Evolutionary conservation across 176 grass and related monocot species (phyloP), one percentile per base, ranked within the genome.

Genomic region (Tillandsia leiboldiana): DNA sequence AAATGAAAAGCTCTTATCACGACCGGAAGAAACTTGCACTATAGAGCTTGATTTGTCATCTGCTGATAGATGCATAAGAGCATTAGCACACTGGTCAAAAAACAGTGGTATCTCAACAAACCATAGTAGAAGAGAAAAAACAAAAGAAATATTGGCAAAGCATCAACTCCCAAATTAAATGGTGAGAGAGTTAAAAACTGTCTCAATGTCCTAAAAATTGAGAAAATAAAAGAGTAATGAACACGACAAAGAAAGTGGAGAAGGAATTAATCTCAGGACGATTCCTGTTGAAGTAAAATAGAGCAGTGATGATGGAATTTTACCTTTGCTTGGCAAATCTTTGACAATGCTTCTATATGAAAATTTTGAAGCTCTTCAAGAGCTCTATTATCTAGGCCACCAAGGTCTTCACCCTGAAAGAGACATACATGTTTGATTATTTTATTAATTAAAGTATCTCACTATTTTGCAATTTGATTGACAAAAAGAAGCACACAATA

Each of bases 301-400:
- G 10, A 65, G 33, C 15, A 70, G 51, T 68, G 61, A 59, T 22
- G 48, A 26, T 68, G 26, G 70, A 17, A 26, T 3, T 15, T 64
- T 83, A 87, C 93, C 84, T 97, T 97, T 81, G 87, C 89, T 81
- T 97, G 86, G 69, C 93, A 97, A 65, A 92, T 85, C 68, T 83
- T 97, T 20, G 93, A 90, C 51, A 97, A 78, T n/a, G 89, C 86
- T 87, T 89, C 86, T 49, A 92, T 84, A 79, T 92, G 93, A 71
- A 97, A 97, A 68, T 77, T 97, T 62, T 97, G 89, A 65, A 92
- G 58, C 8, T 89, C 93, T 56, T 97, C 89, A 50, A 97, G 86
- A 26, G 83, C 81, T 78, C 73, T 85, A 48, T 70, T 51, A 76
- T 97, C 89, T 70, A 97, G 77, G 10, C 89, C 93, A 72, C 64